These are phyloP conservation scores for Plenodomus lindquistii DNA, from an alignment of 2,329 filamentous ascomycete species.

Conservation along the genomic window DNA sequence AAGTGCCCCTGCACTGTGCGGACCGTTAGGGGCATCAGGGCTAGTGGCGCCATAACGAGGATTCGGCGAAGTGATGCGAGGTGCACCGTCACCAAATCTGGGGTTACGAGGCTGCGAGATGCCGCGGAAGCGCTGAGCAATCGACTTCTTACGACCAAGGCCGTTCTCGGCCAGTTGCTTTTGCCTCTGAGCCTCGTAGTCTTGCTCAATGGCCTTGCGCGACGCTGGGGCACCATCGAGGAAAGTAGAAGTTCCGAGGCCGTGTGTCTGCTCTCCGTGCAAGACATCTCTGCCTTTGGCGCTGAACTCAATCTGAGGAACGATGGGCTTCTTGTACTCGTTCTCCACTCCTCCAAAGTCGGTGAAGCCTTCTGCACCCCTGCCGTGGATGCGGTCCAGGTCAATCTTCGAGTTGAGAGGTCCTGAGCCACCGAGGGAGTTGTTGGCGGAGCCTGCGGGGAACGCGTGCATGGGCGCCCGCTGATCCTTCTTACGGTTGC, in stretches of 20 bases:
- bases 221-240: conserved; percentile 91
- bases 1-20: conserved; percentile 47
- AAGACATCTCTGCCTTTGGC: conserved; percentile 62
- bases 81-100: conserved; percentile 51
- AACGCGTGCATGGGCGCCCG: conserved; percentile 96
- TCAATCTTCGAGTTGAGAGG: conserved; percentile 82
- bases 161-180: conserved; percentile 45
- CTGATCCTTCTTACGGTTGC: conserved; percentile 81
- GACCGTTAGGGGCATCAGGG: conserved; percentile 34
- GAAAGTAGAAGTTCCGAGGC: conserved; percentile 93
- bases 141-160: conserved; percentile 87
- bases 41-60: conserved; percentile 54
- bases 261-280: conserved; percentile 81
- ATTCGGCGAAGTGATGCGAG: conserved; percentile 52
- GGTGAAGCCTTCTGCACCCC: conserved; percentile 80
- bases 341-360: conserved; percentile 64
- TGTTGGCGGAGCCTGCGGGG: conserved; percentile 89
- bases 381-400: conserved; percentile 84
- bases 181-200: conserved; percentile 64
- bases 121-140: conserved; percentile 87
- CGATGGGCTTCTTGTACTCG: conserved; percentile 44
- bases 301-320: conserved; percentile 33
- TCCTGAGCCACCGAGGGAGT: conserved; percentile 83
- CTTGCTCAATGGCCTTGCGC: conserved; percentile 73
- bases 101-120: conserved; percentile 68